Evolutionary conservation across 2,329 filamentous ascomycete species (phyloP).

Genomic region (Tothia fuscella): DNA sequence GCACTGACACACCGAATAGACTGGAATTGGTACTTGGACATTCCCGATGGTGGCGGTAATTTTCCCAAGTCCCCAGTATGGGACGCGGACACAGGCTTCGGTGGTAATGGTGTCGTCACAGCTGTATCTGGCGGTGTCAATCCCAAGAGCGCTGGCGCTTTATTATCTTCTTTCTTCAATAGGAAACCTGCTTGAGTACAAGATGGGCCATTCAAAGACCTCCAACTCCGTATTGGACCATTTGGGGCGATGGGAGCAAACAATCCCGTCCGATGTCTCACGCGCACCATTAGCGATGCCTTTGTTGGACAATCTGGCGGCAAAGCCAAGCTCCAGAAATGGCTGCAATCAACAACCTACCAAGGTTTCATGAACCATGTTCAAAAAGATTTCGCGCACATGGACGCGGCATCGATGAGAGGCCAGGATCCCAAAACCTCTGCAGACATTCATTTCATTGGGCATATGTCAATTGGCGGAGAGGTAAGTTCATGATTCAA

Average conservation of each 20-base stretch:
- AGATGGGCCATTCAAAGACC: neutral
- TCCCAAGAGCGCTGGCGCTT: constrained; percentile 13
- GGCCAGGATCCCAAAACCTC: neutral
- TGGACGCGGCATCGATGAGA: neutral
- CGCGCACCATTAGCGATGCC: neutral
- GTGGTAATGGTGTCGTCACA: constrained; percentile 18
- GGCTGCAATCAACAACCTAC: neutral
- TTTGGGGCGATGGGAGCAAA: constrained; percentile 2
- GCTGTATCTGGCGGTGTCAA: constrained; percentile 10
- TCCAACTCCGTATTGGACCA: neutral
- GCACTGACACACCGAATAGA: constrained; percentile 12
- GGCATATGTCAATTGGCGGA: neutral
- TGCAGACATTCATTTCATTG: neutral
- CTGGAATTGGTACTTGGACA: constrained; percentile 12
- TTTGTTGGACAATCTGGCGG: neutral
- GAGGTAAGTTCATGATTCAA: too few relatives aligned
- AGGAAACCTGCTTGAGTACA: too few relatives aligned
- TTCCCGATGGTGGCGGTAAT: constrained; percentile 13
- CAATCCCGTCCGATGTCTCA: constrained; percentile 5
- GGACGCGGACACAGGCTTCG: constrained; percentile 22
- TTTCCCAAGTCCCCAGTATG: constrained; percentile 21
- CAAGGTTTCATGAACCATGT: neutral
- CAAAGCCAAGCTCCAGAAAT: neutral
- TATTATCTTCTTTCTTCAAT: too few relatives aligned
- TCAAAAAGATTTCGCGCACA: neutral